Evolutionary conservation across 768 basidiomycete genomes (phyloP).

Genomic region (Sarcomyxa edulis): DNA sequence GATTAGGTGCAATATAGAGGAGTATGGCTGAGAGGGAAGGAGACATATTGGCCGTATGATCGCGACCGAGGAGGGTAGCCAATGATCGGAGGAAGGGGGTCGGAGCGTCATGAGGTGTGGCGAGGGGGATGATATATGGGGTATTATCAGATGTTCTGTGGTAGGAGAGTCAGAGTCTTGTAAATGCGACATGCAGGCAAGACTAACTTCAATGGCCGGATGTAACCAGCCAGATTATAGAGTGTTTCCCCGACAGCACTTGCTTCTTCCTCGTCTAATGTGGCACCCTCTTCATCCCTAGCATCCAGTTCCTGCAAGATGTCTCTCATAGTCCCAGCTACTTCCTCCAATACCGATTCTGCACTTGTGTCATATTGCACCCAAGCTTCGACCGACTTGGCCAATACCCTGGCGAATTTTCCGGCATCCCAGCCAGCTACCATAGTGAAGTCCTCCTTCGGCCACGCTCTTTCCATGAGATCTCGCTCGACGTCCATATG

Average conservation of each 20-base stretch:
- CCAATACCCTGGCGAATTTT: slow-evolving; percentile 48
- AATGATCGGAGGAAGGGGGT: slow-evolving; percentile 60
- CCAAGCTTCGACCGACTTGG: slow-evolving; percentile 57
- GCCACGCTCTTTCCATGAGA: slow-evolving; percentile 70
- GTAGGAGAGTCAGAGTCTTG: slow-evolving; percentile 1
- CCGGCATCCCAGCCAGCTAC: slow-evolving; percentile 62
- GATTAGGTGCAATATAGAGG: slow-evolving; percentile 60
- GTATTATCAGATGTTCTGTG: slow-evolving; percentile 37
- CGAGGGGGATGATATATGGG: slow-evolving; percentile 45
- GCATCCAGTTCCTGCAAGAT: slow-evolving; percentile 69
- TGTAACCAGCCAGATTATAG: slow-evolving; percentile 50
- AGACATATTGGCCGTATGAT: slow-evolving; percentile 50
- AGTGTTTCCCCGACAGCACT: slow-evolving; percentile 58
- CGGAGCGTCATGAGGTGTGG: slow-evolving; percentile 48
- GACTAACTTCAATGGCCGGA: slow-evolving; percentile 55
- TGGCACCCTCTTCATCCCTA: slow-evolving; percentile 45
- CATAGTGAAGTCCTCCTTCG: slow-evolving; percentile 66
- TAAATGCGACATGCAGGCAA: slow-evolving; percentile 1
- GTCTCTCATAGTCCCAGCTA: slow-evolving; percentile 64
- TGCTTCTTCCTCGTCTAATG: slow-evolving; percentile 65
- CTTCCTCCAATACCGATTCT: slow-evolving; percentile 63
- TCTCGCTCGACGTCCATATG: slow-evolving; percentile 57
- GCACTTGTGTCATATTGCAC: slow-evolving; percentile 30
- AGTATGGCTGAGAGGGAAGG: slow-evolving; percentile 62
- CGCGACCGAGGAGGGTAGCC: slow-evolving; percentile 57